A percentile compares a stretch with the other conserved stretches of the same genome.
phyloP scores from a whole-genome alignment of 345 rosid genomes.

The Geranium rotundifolium region DNA sequence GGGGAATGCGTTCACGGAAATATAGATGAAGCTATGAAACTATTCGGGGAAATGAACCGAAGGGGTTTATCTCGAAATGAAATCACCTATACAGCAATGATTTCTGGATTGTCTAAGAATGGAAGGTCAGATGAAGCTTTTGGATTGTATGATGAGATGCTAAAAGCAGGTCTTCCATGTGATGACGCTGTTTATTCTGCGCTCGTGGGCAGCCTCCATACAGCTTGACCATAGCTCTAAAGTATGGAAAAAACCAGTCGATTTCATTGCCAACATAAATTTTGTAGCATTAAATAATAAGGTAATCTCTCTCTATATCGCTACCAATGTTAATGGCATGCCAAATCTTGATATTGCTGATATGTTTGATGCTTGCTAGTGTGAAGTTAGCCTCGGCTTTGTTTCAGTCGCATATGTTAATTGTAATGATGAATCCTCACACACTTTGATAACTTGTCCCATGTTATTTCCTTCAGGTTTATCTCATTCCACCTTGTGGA shows the following conservation, averaged over 20 bases:
- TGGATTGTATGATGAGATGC: slow-evolving; percentile 58
- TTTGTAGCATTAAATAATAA: neutral
- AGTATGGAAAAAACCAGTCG: neutral
- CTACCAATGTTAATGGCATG: too few species aligned
- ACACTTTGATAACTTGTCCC: too few species aligned
- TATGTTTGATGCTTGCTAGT: too few species aligned
- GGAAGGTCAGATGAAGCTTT: slow-evolving; percentile 84
- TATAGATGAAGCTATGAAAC: slow-evolving; percentile 52
- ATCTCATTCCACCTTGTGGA: too few species aligned
- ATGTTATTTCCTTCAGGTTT: too few species aligned
- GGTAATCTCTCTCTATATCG: too few species aligned
- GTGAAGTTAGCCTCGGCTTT: too few species aligned
- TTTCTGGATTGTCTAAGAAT: slow-evolving; percentile 55
- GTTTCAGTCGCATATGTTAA: too few species aligned
- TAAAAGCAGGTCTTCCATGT: slow-evolving; percentile 39
- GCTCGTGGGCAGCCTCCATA: slow-evolving; percentile 63
- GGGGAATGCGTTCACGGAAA: slow-evolving; percentile 61
- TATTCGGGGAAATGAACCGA: slow-evolving; percentile 40
- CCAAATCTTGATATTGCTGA: too few species aligned
- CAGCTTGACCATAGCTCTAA: slow-evolving; percentile 5
- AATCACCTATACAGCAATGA: slow-evolving; percentile 52
- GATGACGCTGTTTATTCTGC: slow-evolving; percentile 60
- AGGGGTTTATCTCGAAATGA: slow-evolving; percentile 37
- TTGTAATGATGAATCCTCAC: too few species aligned
- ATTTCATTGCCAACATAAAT: neutral